Evolutionary conservation across 169 alveolate species (phyloP).

Genomic region (Plasmodium inui): DNA sequence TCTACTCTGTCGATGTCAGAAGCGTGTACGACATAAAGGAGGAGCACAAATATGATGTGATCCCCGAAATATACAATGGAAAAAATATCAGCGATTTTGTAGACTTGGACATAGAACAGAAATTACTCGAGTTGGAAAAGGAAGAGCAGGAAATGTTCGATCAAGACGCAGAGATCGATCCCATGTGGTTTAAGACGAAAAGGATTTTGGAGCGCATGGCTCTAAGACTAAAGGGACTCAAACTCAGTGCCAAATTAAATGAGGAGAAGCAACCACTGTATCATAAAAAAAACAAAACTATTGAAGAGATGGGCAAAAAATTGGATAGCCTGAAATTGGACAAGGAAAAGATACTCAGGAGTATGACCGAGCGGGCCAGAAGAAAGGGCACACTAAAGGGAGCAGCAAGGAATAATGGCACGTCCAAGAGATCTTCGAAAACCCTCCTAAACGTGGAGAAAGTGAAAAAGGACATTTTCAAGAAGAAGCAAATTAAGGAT

Average conservation of each 20-base stretch:
- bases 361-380: conserved; percentile 49
- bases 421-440: neutral
- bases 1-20: conserved; percentile 93
- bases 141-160: conserved; percentile 95
- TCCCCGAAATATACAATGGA: conserved; percentile 98
- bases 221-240: conserved; percentile 28
- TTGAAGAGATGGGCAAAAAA: conserved; percentile 58
- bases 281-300: conserved; percentile 59
- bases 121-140: conserved; percentile 94
- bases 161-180: conserved; percentile 84
- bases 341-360: conserved; percentile 20
- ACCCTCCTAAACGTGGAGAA: neutral
- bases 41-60: conserved; percentile 96
- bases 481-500: conserved; percentile 50
- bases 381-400: neutral
- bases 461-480: conserved; percentile 38
- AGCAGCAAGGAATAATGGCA: neutral
- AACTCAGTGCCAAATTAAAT: conserved; percentile 35
- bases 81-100: conserved; percentile 97
- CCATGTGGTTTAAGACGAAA: conserved; percentile 73
- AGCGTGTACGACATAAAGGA: conserved; percentile 80
- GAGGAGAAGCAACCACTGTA: conserved; percentile 50
- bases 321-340: conserved; percentile 19
- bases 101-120: conserved; percentile 96
- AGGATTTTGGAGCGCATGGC: conserved; percentile 58